These are phyloP conservation scores for Triangularia setosa DNA, from an alignment of 2,329 filamentous ascomycete genomes.

Conservation along the genomic window DNA sequence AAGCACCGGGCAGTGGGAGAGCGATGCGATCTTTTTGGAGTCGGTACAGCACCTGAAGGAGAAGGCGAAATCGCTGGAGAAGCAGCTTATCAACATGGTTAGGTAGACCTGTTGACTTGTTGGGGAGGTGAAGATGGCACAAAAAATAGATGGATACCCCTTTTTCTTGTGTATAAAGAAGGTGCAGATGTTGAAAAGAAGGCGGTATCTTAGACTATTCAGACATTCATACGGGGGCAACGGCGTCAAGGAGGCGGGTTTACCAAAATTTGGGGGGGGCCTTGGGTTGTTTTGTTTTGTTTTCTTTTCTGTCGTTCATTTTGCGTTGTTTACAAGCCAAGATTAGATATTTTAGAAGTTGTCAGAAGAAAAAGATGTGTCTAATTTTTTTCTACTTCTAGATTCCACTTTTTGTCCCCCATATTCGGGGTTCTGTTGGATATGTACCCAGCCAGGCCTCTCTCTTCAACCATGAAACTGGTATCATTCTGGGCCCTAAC, in stretches of 20 bases:
- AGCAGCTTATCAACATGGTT: slow-evolving; percentile 64
- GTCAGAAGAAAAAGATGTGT: background rate
- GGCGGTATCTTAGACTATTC: slow-evolving; percentile 4
- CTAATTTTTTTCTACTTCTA: slow-evolving; percentile 4
- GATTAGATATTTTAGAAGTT: background rate
- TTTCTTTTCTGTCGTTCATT: background rate
- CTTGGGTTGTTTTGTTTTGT: background rate
- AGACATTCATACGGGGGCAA: slow-evolving; percentile 9
- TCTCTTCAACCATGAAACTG: background rate
- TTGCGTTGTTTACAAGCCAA: background rate
- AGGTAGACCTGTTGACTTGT: slow-evolving; percentile 34
- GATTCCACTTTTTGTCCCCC: background rate
- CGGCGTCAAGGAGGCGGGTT: slow-evolving; percentile 19
- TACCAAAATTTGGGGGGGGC: slow-evolving; percentile 3
- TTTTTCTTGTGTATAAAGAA: slow-evolving; percentile 10
- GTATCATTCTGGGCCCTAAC: background rate
- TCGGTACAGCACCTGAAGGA: slow-evolving; percentile 78
- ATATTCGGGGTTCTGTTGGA: background rate
- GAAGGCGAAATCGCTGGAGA: slow-evolving; percentile 73
- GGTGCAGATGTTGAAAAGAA: background rate
- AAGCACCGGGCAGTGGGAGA: slow-evolving; percentile 92
- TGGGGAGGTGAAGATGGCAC: background rate
- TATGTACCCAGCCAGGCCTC: background rate
- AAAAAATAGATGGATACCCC: slow-evolving; percentile 4
- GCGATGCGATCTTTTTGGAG: slow-evolving; percentile 89